Base-by-base conservation (phyloP, 140 eudicot genomes). In the Cichorium intybus region DNA sequence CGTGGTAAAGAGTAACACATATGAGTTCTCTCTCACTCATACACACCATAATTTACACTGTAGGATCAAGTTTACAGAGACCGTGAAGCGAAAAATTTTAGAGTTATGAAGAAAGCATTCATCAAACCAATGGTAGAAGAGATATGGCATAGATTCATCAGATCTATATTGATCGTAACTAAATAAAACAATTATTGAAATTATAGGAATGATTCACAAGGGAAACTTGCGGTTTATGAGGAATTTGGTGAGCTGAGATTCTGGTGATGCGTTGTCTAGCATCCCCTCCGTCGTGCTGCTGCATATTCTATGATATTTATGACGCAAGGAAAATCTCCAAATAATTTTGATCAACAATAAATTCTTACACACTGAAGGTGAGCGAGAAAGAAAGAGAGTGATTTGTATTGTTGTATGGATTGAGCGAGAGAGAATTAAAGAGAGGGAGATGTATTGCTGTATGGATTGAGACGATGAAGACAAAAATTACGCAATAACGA, bases 161-260 rank as follows among this genome's bases (percentile, higher is more conserved):
- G n/a, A 27, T 26, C 24, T n/a, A 16, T 2, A 18, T 35, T 27
- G 21, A 27, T 18, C 10, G 10, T 37, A 54, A 48, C 16, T 43
- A 18, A 45, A 61, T 11, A 45, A 1, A 57, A 11, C 1, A 47
- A n/a, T 7, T n/a, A 2, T 16, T 28, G 10, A 45, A 27, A 54
- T 20, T 10, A 53, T 26, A 29, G 18, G 56, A 26, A 26, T 28
- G 58, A 76, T 6, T 55, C 6, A 56, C 24, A 50, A 55, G 17
- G 9, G 16, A 76, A 69, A 85, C 95, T 87, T 85, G 87, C 68
- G 48, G 28, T 61, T 50, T 52, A 51, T 59, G 79, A 63, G 95
- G 96, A 26, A 70, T 72, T 27, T 82, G 79, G 64, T 89, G 96
- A 58, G 95, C 88, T 43, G 90, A 81, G 73, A 89, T 75, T 80